A percentile compares a stretch with the other conserved stretches of the same genome.
Conservation (phyloP, 192 early-diverging fungal genomes). For the Phlyctochytrium bullatum region DNA sequence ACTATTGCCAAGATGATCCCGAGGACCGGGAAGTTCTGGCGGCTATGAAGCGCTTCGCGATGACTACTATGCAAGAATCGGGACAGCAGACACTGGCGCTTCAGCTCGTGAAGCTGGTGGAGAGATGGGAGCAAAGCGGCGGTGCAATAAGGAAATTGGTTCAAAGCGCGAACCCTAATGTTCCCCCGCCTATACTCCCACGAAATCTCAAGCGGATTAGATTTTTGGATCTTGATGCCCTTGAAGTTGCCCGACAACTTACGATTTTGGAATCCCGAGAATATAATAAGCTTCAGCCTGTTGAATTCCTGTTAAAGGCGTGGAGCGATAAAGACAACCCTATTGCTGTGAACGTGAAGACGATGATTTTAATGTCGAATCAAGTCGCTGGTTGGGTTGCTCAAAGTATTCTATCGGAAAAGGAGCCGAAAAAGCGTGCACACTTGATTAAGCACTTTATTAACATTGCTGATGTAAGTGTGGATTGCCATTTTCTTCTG, state of each 20-base stretch:
- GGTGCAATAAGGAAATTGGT: slow-evolving; percentile 26
- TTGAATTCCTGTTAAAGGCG: slow-evolving; percentile 88
- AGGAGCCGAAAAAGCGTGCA: slow-evolving; percentile 46
- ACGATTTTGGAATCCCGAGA: slow-evolving; percentile 87
- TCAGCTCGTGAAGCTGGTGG: slow-evolving; percentile 76
- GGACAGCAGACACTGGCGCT: slow-evolving; percentile 50
- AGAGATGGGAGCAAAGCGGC: slow-evolving; percentile 63
- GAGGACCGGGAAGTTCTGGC: slow-evolving; percentile 64
- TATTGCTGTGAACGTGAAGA: slow-evolving; percentile 81
- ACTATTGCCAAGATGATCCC: slow-evolving; percentile 77
- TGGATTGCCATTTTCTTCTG: neutral
- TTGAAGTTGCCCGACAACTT: slow-evolving; percentile 92
- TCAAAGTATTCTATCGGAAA: slow-evolving; percentile 74
- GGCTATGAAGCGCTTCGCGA: slow-evolving; percentile 72
- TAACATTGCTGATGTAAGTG: slow-evolving; percentile 46
- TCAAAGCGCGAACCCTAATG: slow-evolving; percentile 24
- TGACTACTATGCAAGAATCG: slow-evolving; percentile 53
- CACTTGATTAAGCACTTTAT: slow-evolving; percentile 48
- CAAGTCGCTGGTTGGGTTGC: slow-evolving; percentile 87
- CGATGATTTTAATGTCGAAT: slow-evolving; percentile 82
- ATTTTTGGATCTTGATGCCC: slow-evolving; percentile 85
- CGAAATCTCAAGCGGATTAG: slow-evolving; percentile 73
- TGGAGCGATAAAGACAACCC: slow-evolving; percentile 60
- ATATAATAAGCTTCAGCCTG: slow-evolving; percentile 79
- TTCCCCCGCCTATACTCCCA: slow-evolving; percentile 79